phyloP scores from a whole-genome alignment of 495 filamentous ascomycete genomes.

The Tetracladium marchalianum region DNA sequence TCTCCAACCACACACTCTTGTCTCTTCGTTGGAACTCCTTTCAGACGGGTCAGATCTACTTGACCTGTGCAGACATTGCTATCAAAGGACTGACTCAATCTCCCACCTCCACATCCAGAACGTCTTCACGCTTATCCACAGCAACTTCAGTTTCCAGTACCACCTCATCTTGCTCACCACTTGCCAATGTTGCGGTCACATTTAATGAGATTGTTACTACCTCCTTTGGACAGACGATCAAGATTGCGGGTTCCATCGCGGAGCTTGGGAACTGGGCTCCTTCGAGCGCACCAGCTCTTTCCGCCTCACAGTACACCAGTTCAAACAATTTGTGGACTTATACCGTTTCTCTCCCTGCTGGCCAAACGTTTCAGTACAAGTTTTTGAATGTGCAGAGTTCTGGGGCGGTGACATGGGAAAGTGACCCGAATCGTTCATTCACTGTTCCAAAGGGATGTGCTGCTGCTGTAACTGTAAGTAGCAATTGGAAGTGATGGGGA shows the following conservation, averaged over 20 bases:
- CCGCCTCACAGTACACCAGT: slow-evolving; percentile 12
- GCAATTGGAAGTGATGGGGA: slow-evolving; percentile 4
- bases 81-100: slow-evolving; percentile 21
- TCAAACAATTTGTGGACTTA: slow-evolving; percentile 23
- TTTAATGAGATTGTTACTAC: slow-evolving; percentile 30
- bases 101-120: slow-evolving; percentile 4
- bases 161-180: slow-evolving; percentile 23
- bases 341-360: slow-evolving; percentile 22
- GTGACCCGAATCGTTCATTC: slow-evolving; percentile 48
- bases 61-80: slow-evolving; percentile 44
- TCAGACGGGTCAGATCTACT: slow-evolving; percentile 46
- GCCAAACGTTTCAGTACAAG: slow-evolving; percentile 51
- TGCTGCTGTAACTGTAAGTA: slow-evolving; percentile 22
- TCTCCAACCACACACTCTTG: slow-evolving; percentile 39
- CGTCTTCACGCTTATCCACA: slow-evolving; percentile 23
- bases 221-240: slow-evolving; percentile 34
- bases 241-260: slow-evolving; percentile 23
- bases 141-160: slow-evolving; percentile 38
- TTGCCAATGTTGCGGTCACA: slow-evolving; percentile 22
- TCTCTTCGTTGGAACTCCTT: slow-evolving; percentile 47
- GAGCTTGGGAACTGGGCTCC: slow-evolving; percentile 18
- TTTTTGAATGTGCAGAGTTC: slow-evolving; percentile 46
- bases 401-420: slow-evolving; percentile 49
- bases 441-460: slow-evolving; percentile 41
- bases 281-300: slow-evolving; percentile 10